Evolutionary conservation across 805 yeast genomes (phyloP), one percentile per base, ranked within the genome.

Genomic region (Teunomyces atbi): DNA sequence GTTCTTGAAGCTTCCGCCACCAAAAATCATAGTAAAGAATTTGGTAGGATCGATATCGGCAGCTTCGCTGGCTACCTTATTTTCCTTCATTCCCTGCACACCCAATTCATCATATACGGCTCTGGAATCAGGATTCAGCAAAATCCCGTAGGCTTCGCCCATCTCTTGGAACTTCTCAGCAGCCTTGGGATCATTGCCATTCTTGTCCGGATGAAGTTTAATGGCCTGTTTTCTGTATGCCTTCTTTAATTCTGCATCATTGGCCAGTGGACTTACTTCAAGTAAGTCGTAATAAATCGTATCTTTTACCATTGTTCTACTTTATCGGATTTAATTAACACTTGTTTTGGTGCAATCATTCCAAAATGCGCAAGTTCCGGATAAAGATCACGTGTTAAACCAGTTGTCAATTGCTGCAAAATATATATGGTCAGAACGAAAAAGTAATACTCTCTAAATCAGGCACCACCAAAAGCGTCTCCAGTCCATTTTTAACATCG

Each of bases 221-320:
- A 92, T 86, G 6, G 98, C 98, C 64, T 83, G 82, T 63, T 86
- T 87, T 51, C 99, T 78, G 66, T 94, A 94, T 0, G 97, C 96
- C 64, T 89, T 89, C 67, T 94, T 94, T 66, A 94, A 88, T 53
- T 94, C 96, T 8, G 79, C 72, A 4, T 83, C 83, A 0, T 86
- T 77, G 15, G 97, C 97, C 10, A 78, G 78, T 16, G 83, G 76
- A 20, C 68, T 56, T 13, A 92, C 84, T 30, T 81, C 87, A 42
- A 94, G 71, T 12, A 83, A 65, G 53, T 94, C 99, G 65, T 94
- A 94, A 66, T 92, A 94, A 8, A 77, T 79, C 0, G 95, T 86
- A 56, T 91, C 97, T 53, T 82, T 86, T 13, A 85, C 96, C 96
- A 89, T 88, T n/a, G 34, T 29, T 18, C 12, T 13, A 29, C 33